Base-by-base conservation (phyloP, 805 yeast species). In the Ogataea methylovora region DNA sequence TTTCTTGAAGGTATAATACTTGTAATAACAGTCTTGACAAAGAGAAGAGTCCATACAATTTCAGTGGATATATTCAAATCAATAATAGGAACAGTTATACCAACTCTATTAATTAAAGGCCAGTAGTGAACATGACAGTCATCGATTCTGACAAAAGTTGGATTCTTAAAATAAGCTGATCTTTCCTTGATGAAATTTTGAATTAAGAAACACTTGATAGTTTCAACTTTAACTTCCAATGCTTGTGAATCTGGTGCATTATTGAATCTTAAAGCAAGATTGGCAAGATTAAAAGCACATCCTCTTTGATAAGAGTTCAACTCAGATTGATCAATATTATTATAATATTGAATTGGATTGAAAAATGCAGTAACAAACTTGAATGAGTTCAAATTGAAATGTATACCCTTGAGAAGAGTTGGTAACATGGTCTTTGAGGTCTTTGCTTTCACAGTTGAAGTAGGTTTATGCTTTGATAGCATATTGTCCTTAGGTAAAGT, bases 271-370 rank as follows among this genome's bases (percentile, higher is more conserved):
- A 42, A 17, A 4, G 22, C 18, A n/a, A 45, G 32, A 8, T 26
- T 24, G 2, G 30, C 29, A 2, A 43, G 22, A 8, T 32, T 38
- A n/a, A 43, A 10, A 9, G 34, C 33, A 29, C 50, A 26, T 20
- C 63, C 63, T 33, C 63, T 45, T 24, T 51, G 38, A 35, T 27
- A 54, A 4, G 32, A 39, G 32, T 54, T 54, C 37, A 57, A 24
- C 11, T 43, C 48, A 0, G 56, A 37, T 35, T 54, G 59, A 34
- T 54, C 59, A 10, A 39, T 41, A 5, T 50, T 51, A 27, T 45
- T 44, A 37, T 46, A 58, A 35, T 43, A 55, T 24, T 44, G 44
- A 7, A 56, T 45, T 5, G 61, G 62, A 29, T 44, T 52, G n/a
- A 27, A 17, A 29, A 56, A 58, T 29, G 59, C 52, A 2, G 56